These are phyloP conservation scores for Exophiala alcalophila DNA, from an alignment of 2,329 filamentous ascomycete species.

Conservation along the genomic window DNA sequence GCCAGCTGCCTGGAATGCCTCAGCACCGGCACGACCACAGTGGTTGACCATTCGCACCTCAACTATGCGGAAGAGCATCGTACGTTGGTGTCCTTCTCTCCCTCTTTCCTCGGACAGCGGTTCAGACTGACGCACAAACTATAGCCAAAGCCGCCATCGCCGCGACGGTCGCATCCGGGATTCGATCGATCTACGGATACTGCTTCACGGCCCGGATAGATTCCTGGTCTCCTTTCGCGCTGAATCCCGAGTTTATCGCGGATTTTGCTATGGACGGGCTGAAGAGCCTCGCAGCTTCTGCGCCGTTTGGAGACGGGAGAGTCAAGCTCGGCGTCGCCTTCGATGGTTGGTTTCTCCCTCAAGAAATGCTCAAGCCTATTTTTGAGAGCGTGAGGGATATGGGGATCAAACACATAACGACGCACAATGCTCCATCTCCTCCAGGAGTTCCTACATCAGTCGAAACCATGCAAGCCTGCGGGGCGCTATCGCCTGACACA, in stretches of 20 bases:
- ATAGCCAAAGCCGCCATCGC: constrained; percentile 27
- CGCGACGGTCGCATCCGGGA: constrained; percentile 32
- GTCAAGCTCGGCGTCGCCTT: constrained; percentile 33
- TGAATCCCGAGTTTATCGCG: constrained; percentile 14
- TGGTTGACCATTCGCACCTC: constrained; percentile 36
- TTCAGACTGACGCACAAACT: too few relatives aligned
- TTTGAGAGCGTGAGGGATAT: constrained; percentile 23
- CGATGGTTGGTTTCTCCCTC: too few relatives aligned
- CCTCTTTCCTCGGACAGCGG: too few relatives aligned
- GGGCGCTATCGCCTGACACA: constrained; percentile 40
- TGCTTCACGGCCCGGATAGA: constrained; percentile 25
- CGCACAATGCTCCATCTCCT: constrained; percentile 20
- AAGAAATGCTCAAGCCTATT: constrained; percentile 26
- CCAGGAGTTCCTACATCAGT: background rate
- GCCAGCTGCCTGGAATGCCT: constrained; percentile 9
- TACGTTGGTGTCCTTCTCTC: constrained; percentile 16
- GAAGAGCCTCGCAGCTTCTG: constrained; percentile 15
- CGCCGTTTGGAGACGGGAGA: constrained; percentile 32
- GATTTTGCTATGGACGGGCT: constrained; percentile 29
- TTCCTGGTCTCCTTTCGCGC: constrained; percentile 22
- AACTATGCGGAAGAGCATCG: constrained; percentile 27
- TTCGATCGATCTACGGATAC: constrained; percentile 34
- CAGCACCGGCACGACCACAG: constrained; percentile 24
- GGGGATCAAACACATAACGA: constrained; percentile 31
- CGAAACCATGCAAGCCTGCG: constrained; percentile 31